Percentiles rank a stretch among this genome's conserved stretches.
phyloP scores from a whole-genome alignment of 352 stramenopile species.

The Phytopythium boreale region DNA sequence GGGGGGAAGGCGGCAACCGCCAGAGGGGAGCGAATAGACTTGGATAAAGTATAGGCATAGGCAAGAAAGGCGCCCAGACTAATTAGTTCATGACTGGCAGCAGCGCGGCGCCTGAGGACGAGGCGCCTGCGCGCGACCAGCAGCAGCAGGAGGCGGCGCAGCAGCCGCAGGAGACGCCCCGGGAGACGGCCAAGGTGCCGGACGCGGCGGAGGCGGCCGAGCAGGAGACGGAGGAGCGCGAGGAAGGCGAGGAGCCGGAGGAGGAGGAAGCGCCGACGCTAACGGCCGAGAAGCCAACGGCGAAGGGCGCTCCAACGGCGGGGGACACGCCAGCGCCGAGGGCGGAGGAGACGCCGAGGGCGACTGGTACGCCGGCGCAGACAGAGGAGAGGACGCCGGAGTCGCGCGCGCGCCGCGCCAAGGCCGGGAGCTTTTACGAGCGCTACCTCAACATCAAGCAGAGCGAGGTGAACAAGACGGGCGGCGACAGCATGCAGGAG shows the following conservation, averaged over 20 bases:
- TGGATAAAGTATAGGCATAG: not conserved
- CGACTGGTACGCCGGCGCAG: no score
- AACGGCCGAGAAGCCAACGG: no score
- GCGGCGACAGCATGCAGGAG: slow-evolving; percentile 12
- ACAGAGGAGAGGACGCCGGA: not conserved
- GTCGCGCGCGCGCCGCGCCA: slow-evolving; percentile 14
- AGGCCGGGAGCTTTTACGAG: slow-evolving; percentile 30
- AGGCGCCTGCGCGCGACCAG: not conserved
- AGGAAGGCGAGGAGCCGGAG: not conserved
- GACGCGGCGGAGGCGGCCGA: not conserved
- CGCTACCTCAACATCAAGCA: slow-evolving; percentile 55
- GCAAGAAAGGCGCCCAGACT: not conserved
- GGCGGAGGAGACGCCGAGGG: not conserved
- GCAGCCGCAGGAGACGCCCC: not conserved
- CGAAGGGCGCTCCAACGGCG: not conserved
- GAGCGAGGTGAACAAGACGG: slow-evolving; percentile 13
- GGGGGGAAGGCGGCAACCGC: not conserved
- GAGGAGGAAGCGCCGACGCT: not conserved
- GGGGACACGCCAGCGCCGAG: not conserved
- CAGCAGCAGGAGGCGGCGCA: not conserved
- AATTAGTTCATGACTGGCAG: not conserved
- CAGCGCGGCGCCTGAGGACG: not conserved
- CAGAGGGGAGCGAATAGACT: not conserved
- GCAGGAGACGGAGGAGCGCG: not conserved
- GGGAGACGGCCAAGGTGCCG: not conserved